These are phyloP conservation scores for Ophiosphaerella narmari DNA, from an alignment of 2,329 filamentous ascomycete species.

Conservation along the genomic window DNA sequence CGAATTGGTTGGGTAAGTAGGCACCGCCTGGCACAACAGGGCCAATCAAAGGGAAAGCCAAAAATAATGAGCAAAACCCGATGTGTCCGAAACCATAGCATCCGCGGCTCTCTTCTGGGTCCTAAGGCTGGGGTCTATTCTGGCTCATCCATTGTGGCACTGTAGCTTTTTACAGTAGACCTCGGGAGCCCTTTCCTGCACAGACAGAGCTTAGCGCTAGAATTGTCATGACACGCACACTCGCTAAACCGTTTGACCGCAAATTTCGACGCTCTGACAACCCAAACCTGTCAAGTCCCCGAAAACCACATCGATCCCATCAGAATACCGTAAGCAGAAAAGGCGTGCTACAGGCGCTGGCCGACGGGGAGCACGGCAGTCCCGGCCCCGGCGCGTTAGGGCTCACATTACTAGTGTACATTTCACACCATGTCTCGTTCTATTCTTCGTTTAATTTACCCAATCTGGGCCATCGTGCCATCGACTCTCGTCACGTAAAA, in stretches of 20 bases:
- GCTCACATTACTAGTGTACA: slow-evolving; percentile 1
- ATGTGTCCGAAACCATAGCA: too few relatives aligned
- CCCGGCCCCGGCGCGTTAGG: not conserved
- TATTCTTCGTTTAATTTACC: slow-evolving; percentile 10
- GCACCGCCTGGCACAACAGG: too few relatives aligned
- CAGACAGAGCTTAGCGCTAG: too few relatives aligned
- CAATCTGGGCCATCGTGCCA: slow-evolving; percentile 13
- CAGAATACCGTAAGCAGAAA: too few relatives aligned
- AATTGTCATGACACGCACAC: slow-evolving; percentile 3
- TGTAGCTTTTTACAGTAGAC: too few relatives aligned
- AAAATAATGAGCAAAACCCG: too few relatives aligned
- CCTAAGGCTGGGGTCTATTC: too few relatives aligned
- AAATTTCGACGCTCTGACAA: not conserved
- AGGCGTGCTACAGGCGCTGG: not conserved
- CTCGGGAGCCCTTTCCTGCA: too few relatives aligned
- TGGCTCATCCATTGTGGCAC: too few relatives aligned
- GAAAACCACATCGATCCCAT: not conserved
- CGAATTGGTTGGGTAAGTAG: too few relatives aligned
- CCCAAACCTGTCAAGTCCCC: not conserved
- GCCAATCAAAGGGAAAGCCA: too few relatives aligned
- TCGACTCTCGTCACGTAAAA: slow-evolving; percentile 24
- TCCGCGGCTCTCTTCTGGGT: too few relatives aligned
- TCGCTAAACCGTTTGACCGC: slow-evolving; percentile 4
- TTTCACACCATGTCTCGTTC: slow-evolving; percentile 11
- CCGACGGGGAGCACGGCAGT: not conserved